Evolutionary conservation across 495 filamentous ascomycete species (phyloP).

Genomic region (Aspergillus indologenus): DNA sequence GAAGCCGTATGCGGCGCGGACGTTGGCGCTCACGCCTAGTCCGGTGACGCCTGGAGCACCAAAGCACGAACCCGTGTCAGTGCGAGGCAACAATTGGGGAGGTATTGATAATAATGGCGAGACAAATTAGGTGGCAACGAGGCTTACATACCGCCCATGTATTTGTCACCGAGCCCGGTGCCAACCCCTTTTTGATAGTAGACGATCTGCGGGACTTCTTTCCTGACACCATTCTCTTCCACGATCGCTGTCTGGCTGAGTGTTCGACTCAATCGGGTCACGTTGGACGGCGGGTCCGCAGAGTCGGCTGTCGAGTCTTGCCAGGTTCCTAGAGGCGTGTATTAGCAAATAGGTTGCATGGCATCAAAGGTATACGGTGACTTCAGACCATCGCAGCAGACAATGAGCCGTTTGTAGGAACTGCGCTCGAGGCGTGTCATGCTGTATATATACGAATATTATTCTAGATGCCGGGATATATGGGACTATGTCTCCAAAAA

Average conservation of each 20-base stretch:
- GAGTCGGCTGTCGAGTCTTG: conserved; percentile 29
- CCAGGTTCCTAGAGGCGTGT: conserved; percentile 37
- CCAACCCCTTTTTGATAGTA: conserved; percentile 58
- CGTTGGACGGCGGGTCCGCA: conserved; percentile 41
- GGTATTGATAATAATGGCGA: too few relatives aligned
- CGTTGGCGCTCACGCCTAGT: conserved; percentile 41
- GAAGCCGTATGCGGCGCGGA: conserved; percentile 50
- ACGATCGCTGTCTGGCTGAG: conserved; percentile 26
- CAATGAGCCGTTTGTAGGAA: conserved; percentile 32
- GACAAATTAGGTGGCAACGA: not conserved
- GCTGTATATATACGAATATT: not conserved
- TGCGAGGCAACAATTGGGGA: too few relatives aligned
- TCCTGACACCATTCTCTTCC: conserved; percentile 21
- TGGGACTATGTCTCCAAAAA: too few relatives aligned
- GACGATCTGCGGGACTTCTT: conserved; percentile 44
- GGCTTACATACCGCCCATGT: conserved; percentile 13
- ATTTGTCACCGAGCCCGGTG: conserved; percentile 30
- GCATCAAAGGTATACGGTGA: not conserved
- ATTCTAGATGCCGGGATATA: too few relatives aligned
- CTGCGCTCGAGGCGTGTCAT: not conserved
- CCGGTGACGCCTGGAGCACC: conserved; percentile 28
- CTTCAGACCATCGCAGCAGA: conserved; percentile 41
- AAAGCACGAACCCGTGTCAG: too few relatives aligned
- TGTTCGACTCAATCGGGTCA: conserved; percentile 41
- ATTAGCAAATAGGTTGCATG: not conserved